phyloP scores from a whole-genome alignment of 2,329 filamentous ascomycete species.

The Trichoderma semiorbis region DNA sequence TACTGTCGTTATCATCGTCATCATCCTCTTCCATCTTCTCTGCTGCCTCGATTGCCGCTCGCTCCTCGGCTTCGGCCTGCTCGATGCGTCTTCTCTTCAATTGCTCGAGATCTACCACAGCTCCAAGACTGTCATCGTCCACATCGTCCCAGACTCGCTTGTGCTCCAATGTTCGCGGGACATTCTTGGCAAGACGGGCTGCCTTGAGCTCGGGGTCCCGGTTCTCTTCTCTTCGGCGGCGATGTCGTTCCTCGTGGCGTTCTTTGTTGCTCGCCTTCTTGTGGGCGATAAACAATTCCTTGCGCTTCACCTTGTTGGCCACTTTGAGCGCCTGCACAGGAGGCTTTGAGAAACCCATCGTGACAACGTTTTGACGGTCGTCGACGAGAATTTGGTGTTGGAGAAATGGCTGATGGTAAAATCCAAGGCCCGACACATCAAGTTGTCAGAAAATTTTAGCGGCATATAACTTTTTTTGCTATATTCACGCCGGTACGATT shows the following conservation, averaged over 20 bases:
- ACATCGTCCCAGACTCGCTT: conserved; percentile 89
- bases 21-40: conserved; percentile 47
- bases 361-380: not conserved
- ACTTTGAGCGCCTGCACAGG: conserved; percentile 43
- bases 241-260: conserved; percentile 72
- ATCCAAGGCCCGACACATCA: not conserved
- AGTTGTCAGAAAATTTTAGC: conserved; percentile 35
- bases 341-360: conserved; percentile 36
- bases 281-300: conserved; percentile 72
- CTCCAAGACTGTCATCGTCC: conserved; percentile 56
- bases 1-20: conserved; percentile 70
- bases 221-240: conserved; percentile 78
- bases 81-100: conserved; percentile 56
- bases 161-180: conserved; percentile 76
- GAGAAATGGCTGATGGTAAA: conserved; percentile 12
- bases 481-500: not conserved
- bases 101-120: conserved; percentile 56
- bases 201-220: conserved; percentile 74
- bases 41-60: conserved; percentile 44
- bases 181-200: conserved; percentile 71
- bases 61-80: conserved; percentile 50
- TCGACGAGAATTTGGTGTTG: not conserved
- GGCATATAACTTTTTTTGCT: conserved; percentile 26
- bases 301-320: conserved; percentile 75
- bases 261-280: conserved; percentile 74